A percentile compares a stretch with the other conserved stretches of the same genome.
Conservation (phyloP, 345 rosid species). For the Euphorbia tirucalli region DNA sequence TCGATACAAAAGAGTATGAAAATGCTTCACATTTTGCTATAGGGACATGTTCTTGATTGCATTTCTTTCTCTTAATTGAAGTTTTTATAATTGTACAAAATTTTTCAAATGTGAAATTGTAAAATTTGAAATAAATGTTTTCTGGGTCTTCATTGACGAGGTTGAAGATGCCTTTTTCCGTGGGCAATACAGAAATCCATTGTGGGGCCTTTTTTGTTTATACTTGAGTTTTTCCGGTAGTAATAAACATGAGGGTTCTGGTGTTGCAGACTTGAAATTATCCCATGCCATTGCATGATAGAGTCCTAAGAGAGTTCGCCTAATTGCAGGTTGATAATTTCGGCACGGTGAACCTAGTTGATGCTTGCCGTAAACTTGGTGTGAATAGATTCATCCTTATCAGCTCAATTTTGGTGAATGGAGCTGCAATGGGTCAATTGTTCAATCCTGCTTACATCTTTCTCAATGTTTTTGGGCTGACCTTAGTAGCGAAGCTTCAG, state of each 20-base stretch:
- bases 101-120: background rate
- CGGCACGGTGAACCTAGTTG: slow-evolving; percentile 80
- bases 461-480: slow-evolving; percentile 78
- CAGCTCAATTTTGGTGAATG: slow-evolving; percentile 86
- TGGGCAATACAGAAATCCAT: background rate
- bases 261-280: background rate
- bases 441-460: slow-evolving; percentile 86
- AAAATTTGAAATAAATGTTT: background rate
- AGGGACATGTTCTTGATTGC: background rate
- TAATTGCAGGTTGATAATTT: slow-evolving; percentile 67
- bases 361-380: slow-evolving; percentile 70
- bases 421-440: slow-evolving; percentile 96
- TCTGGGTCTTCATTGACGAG: background rate
- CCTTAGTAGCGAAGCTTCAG: slow-evolving; percentile 88
- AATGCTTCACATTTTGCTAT: background rate
- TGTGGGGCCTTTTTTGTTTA: background rate
- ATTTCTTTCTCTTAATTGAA: background rate
- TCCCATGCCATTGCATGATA: background rate
- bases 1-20: background rate
- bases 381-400: slow-evolving; percentile 67
- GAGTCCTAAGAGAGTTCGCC: background rate
- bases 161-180: background rate
- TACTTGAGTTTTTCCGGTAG: background rate
- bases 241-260: background rate
- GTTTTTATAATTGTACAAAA: background rate